Base-by-base conservation (phyloP, 768 basidiomycete species). In the Trametopsis cervina region DNA sequence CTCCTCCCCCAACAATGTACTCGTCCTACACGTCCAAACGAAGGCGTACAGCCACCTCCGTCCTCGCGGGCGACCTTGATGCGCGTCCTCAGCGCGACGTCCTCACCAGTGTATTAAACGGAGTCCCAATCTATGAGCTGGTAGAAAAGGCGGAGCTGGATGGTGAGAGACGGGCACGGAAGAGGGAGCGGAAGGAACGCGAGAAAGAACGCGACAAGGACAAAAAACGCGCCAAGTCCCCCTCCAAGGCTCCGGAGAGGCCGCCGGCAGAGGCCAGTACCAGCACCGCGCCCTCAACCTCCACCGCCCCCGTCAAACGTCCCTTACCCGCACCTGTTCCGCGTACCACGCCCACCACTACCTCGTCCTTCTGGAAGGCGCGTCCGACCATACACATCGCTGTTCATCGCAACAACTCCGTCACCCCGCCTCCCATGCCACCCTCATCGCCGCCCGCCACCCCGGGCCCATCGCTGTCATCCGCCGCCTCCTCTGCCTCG, bases 31-130 rank as follows among this genome's bases (percentile, higher is more conserved):
- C 62, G 9, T 44, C 59, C 52, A 74, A 71, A 50, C 66, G 59
- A 2, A 71, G 75, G 18, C 82, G 88, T 50, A 82, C 76, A 41
- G 88, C 88, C 38, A 90, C 88, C 6, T 62, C 80, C 7, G 82
- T 89, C 36, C 76, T 89, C 66, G 80, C 85, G 0, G 88, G 88
- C 55, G 68, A 73, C 60, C 88, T 86, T 63, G 88, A 89, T 68
- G 62, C 72, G 4, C 74, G 74, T 17, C 80, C 83, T 0, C 60
- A 73, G 29, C 77, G 88, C 61, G 86, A 89, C 66, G 85, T 84
- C 53, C 72, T 90, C 54, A 89, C 88, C 12, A 85, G 83, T 64
- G 64, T 89, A 42, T 69, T 89, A 58, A 89, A 89, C 58, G 85
- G 86, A 43, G 82, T 88, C 24, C 75, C 74, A 0, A 77, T 77